Evolutionary conservation across 2,329 filamentous ascomycete species (phyloP), one percentile per base, ranked within the genome.

Genomic region (Diaporthe citri): DNA sequence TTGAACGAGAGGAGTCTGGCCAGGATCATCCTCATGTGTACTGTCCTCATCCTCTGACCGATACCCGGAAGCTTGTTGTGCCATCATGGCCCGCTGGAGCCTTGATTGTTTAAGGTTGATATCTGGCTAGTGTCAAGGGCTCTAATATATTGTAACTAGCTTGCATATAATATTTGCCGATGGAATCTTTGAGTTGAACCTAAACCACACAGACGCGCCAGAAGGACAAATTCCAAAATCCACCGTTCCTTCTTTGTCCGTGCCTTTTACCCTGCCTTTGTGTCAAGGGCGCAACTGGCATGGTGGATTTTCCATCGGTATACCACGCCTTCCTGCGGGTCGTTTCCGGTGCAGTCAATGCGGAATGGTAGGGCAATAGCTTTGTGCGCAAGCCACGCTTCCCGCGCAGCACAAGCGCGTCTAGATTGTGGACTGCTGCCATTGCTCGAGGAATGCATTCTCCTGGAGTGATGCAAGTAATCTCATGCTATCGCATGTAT

Each of bases 21-120:
- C 28, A 5, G 0, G 0, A 31, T 51, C 62, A 62, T 2, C 5
- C n/a, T 13, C 28, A 12, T 10, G 4, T 34, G 3, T 36, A n/a
- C 31, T 51, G 22, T 67, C 62, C 7, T 67, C 62, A 10, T 67
- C 62, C 31, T 67, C 62, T 4, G 62, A 67, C 13, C 31, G 43
- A 36, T 34, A 66, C 12, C 25, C 28, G 31, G 43, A 25, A 36
- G 20, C 4, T 25, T n/a, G 17, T 9, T 34, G 31, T 31, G 43
- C 43, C 28, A 28, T 31, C 62, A 67, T 67, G 6, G 7, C 8
- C 36, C 20, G 9, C 28, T 39, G 3, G 2, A n/a, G 12, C 31
- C 20, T 20, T n/a, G 22, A 34, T 36, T 1, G 10, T 20, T 13
- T 25, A 22, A 48, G 5, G 3, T 51, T 13, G 22, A 12, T 51